A percentile compares a stretch with the other conserved stretches of the same genome.
phyloP scores from a whole-genome alignment of 1,284 basidiomycete species.

The Omphalotus olearius region DNA sequence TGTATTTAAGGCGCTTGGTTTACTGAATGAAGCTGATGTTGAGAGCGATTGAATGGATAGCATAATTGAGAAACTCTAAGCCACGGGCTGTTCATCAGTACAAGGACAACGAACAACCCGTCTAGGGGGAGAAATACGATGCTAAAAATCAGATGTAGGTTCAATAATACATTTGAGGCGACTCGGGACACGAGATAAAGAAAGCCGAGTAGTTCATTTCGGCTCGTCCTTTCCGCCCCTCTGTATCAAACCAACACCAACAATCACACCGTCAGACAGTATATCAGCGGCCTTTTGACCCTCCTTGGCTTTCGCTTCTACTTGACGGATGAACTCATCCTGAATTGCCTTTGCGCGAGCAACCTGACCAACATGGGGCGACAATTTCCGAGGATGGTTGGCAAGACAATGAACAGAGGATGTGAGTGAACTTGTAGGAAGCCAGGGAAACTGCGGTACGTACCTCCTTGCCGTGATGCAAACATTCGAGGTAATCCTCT shows the following conservation, averaged over 20 bases:
- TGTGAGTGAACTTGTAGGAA: constrained; percentile 2
- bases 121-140: too few relatives aligned
- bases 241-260: constrained; percentile 71
- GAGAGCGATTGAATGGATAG: too few relatives aligned
- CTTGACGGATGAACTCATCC: constrained; percentile 69
- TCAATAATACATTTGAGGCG: too few relatives aligned
- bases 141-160: too few relatives aligned
- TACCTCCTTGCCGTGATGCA: constrained; percentile 91
- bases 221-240: constrained; percentile 34
- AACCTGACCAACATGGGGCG: constrained; percentile 40
- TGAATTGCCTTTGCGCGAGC: constrained; percentile 72
- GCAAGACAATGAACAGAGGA: constrained; percentile 6
- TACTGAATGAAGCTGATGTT: too few relatives aligned
- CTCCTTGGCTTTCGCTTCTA: constrained; percentile 62
- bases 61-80: too few relatives aligned
- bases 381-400: background rate
- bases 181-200: too few relatives aligned
- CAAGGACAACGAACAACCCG: too few relatives aligned
- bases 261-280: constrained; percentile 69
- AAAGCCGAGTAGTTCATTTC: constrained; percentile 4
- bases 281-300: constrained; percentile 71
- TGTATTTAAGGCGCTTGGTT: too few relatives aligned
- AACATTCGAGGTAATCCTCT: constrained; percentile 92
- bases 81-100: too few relatives aligned
- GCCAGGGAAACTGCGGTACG: constrained; percentile 15